These are phyloP conservation scores for Penicillium sp. DNA, from an alignment of 2,329 filamentous ascomycete genomes.

Conservation along the genomic window DNA sequence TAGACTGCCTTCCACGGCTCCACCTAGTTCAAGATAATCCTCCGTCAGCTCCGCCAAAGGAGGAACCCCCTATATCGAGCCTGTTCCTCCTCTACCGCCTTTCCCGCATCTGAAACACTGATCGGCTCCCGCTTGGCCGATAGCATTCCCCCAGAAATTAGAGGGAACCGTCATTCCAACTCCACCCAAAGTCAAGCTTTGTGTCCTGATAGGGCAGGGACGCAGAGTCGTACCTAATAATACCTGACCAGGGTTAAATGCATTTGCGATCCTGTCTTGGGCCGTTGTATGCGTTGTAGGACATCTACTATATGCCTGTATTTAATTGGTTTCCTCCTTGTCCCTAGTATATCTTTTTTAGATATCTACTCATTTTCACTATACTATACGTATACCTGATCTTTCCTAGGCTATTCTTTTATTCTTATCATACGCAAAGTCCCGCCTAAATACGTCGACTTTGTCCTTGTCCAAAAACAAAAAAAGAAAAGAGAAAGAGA, in stretches of 20 bases:
- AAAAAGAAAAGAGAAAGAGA: no score
- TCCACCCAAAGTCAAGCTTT: no score
- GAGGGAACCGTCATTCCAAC: slow-evolving; percentile 19
- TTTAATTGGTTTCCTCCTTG: slow-evolving; percentile 10
- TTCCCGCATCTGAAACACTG: slow-evolving; percentile 22
- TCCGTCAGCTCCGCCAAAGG: slow-evolving; percentile 4
- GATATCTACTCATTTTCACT: slow-evolving; percentile 7
- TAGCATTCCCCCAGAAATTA: slow-evolving; percentile 24
- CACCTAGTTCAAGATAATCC: slow-evolving; percentile 13
- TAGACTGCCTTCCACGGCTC: slow-evolving; percentile 15
- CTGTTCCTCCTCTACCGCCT: background rate
- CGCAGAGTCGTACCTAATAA: slow-evolving; percentile 2
- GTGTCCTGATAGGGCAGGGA: slow-evolving; percentile 15
- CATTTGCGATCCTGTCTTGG: slow-evolving; percentile 1
- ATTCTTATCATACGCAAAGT: background rate
- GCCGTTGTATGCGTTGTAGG: slow-evolving; percentile 13
- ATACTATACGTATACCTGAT: slow-evolving; percentile 5
- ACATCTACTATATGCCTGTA: background rate
- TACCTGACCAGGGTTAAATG: slow-evolving; percentile 8
- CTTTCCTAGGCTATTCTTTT: background rate
- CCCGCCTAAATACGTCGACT: background rate
- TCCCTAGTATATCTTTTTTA: no score
- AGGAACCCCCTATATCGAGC: background rate
- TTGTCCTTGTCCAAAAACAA: background rate
- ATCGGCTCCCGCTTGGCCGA: slow-evolving; percentile 21